phyloP scores from a whole-genome alignment of 345 rosid genomes.

The Litchi chinensis region DNA sequence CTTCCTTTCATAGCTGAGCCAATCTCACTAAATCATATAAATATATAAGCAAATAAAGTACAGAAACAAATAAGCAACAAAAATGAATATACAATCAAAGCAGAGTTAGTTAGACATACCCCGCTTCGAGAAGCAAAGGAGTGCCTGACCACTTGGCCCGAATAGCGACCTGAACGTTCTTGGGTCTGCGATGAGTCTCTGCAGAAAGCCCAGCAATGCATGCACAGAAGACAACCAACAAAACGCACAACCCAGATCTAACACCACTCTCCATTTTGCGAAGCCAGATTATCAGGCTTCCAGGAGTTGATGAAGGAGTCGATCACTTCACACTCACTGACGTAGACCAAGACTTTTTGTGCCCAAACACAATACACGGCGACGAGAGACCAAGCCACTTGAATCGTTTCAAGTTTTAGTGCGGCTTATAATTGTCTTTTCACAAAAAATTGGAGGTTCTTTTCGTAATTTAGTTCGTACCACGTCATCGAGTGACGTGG shows the following conservation, averaged over 20 bases:
- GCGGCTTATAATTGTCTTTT: neutral
- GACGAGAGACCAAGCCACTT: too few species aligned
- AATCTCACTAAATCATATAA: too few species aligned
- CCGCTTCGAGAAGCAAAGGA: slow-evolving; percentile 93
- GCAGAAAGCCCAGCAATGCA: slow-evolving; percentile 41
- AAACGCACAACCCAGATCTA: slow-evolving; percentile 56
- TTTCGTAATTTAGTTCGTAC: neutral
- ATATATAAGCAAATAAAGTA: neutral
- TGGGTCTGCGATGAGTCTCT: slow-evolving; percentile 60
- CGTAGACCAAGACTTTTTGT: slow-evolving; percentile 20
- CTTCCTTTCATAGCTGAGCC: neutral
- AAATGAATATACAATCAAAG: neutral
- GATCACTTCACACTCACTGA: neutral
- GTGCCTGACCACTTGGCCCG: slow-evolving; percentile 95
- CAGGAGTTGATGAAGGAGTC: neutral
- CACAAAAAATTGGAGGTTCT: neutral
- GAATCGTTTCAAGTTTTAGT: too few species aligned
- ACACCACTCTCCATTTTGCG: slow-evolving; percentile 42
- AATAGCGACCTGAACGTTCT: slow-evolving; percentile 87
- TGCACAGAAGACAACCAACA: slow-evolving; percentile 40
- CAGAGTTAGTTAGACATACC: slow-evolving; percentile 43
- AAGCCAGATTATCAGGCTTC: neutral
- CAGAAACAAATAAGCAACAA: neutral
- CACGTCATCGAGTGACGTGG: slow-evolving; percentile 6
- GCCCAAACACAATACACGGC: neutral